phyloP scores from a whole-genome alignment of 2,329 filamentous ascomycete species.

The Exutisphaerella laricina region DNA sequence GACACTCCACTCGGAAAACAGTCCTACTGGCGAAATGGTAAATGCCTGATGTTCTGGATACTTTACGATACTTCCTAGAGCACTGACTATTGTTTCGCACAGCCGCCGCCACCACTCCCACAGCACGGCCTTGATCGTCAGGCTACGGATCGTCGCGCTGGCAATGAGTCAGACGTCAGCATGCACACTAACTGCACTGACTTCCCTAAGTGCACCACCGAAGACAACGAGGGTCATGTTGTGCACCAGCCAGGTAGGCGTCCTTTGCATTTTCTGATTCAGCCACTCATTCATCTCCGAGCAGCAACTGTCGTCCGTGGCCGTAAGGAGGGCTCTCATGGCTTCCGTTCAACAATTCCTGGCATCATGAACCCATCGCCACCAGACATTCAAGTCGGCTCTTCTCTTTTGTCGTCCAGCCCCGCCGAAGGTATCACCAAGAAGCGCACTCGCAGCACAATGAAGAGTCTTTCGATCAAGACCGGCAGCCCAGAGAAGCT shows the following conservation, averaged over 20 bases:
- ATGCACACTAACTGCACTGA: slow-evolving; percentile 31
- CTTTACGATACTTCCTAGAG: not conserved
- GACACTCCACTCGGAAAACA: no score
- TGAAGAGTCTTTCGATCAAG: slow-evolving; percentile 21
- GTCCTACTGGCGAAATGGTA: no score
- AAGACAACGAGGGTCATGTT: slow-evolving; percentile 24
- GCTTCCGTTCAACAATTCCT: slow-evolving; percentile 23
- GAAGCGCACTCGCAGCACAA: slow-evolving; percentile 27
- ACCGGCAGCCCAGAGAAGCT: slow-evolving; percentile 25
- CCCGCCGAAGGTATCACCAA: slow-evolving; percentile 17
- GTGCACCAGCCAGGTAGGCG: slow-evolving; percentile 18
- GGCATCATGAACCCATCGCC: slow-evolving; percentile 16
- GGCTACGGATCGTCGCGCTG: slow-evolving; percentile 14
- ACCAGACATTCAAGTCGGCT: slow-evolving; percentile 9
- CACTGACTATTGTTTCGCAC: no score
- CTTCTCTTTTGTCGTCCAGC: slow-evolving; percentile 12
- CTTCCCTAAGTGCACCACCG: slow-evolving; percentile 29
- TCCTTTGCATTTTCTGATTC: not conserved
- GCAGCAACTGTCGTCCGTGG: slow-evolving; percentile 21
- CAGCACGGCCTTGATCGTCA: slow-evolving; percentile 10
- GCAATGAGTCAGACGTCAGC: slow-evolving; percentile 30
- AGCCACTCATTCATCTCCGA: not conserved
- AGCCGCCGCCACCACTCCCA: slow-evolving; percentile 28
- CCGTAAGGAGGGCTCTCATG: slow-evolving; percentile 27
- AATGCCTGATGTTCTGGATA: no score